These are phyloP conservation scores for Cytospora schulzeri DNA, from an alignment of 2,329 filamentous ascomycete genomes.

Conservation along the genomic window DNA sequence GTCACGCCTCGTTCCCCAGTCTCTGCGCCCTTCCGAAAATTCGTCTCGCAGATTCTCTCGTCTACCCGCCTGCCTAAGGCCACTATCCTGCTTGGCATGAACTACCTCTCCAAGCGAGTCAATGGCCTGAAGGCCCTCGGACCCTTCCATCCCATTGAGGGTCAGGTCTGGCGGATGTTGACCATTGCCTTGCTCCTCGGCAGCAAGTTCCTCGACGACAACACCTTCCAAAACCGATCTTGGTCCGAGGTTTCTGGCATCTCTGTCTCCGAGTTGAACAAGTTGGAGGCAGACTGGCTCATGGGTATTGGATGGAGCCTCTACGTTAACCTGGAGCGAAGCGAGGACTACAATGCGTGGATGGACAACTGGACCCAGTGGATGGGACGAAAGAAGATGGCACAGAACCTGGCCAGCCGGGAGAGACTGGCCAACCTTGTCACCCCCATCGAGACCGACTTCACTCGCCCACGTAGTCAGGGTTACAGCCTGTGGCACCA, in stretches of 20 bases:
- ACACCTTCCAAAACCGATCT: slow-evolving; percentile 95
- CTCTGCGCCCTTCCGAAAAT: slow-evolving; percentile 81
- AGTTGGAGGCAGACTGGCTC: slow-evolving; percentile 86
- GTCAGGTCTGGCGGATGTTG: slow-evolving; percentile 83
- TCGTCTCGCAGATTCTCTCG: slow-evolving; percentile 85
- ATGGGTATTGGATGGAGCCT: slow-evolving; percentile 80
- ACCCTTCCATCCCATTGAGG: slow-evolving; percentile 61
- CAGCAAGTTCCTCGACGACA: slow-evolving; percentile 95
- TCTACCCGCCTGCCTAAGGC: slow-evolving; percentile 89
- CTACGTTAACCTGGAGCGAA: slow-evolving; percentile 80
- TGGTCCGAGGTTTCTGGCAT: slow-evolving; percentile 97
- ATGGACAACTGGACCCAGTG: slow-evolving; percentile 62
- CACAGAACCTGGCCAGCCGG: slow-evolving; percentile 49
- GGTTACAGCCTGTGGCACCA: slow-evolving; percentile 51
- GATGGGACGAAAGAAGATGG: slow-evolving; percentile 57
- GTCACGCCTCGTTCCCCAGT: slow-evolving; percentile 56
- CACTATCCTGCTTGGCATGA: slow-evolving; percentile 86
- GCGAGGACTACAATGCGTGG: slow-evolving; percentile 70
- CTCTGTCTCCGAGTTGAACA: slow-evolving; percentile 78
- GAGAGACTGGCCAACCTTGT: slow-evolving; percentile 54
- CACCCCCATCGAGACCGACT: slow-evolving; percentile 50
- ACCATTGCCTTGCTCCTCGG: slow-evolving; percentile 83
- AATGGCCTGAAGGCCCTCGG: slow-evolving; percentile 66
- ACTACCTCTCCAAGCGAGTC: slow-evolving; percentile 83
- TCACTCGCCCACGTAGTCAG: slow-evolving; percentile 37